A percentile compares a stretch with the other conserved stretches of the same genome.
These are phyloP conservation scores for Thraustochytrium sp. DNA, from an alignment of 352 stramenopile genomes.

Conservation along the genomic window DNA sequence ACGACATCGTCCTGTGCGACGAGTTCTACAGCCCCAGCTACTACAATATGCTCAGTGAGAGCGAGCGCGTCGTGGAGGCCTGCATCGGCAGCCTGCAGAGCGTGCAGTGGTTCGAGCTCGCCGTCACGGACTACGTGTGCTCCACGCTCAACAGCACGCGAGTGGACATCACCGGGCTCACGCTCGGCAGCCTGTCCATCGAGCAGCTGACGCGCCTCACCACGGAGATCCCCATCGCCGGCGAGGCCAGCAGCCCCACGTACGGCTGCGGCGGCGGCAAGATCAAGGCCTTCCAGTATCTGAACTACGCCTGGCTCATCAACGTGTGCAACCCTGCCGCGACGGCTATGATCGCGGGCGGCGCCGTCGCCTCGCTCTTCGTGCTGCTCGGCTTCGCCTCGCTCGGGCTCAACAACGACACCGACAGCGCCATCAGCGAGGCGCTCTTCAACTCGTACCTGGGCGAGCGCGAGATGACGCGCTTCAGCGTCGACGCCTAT, in stretches of 20 bases:
- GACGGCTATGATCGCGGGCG: background rate
- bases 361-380: background rate
- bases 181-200: background rate
- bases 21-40: background rate
- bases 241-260: background rate
- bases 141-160: background rate
- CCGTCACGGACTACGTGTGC: constrained; percentile 13
- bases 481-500: too few relatives aligned
- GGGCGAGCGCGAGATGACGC: too few relatives aligned
- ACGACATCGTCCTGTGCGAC: background rate
- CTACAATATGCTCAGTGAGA: background rate
- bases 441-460: background rate
- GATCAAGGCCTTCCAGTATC: constrained; percentile 29
- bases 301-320: background rate
- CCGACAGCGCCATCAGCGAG: background rate
- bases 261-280: constrained; percentile 33
- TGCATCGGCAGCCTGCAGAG: background rate
- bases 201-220: background rate
- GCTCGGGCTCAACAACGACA: background rate
- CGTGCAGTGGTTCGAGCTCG: constrained; percentile 18
- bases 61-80: background rate
- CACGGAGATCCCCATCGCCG: background rate
- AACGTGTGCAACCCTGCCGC: background rate
- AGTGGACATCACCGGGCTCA: background rate
- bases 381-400: background rate